phyloP scores from a whole-genome alignment of 495 filamentous ascomycete genomes.

The Aspergillus asperescens region DNA sequence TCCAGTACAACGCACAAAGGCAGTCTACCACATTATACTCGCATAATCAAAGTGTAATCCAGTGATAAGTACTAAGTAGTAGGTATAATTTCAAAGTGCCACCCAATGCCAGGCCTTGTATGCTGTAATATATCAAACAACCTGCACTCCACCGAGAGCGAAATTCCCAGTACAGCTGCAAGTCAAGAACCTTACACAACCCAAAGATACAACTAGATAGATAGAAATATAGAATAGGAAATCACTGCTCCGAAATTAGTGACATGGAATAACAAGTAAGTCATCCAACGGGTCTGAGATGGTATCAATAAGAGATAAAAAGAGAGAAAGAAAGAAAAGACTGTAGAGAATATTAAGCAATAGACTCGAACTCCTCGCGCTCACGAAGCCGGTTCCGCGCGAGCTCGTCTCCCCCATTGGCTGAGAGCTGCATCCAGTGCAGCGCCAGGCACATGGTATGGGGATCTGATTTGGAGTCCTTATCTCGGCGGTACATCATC shows the following conservation, averaged over 20 bases:
- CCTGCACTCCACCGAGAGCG: constrained; percentile 1
- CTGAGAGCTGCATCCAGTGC: constrained; percentile 96
- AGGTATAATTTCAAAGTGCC: constrained; percentile 11
- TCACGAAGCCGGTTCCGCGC: constrained; percentile 81
- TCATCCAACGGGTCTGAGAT: constrained; percentile 20
- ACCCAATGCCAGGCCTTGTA: constrained; percentile 18
- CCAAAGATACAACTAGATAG: constrained; percentile 6
- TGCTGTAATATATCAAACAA: constrained; percentile 19
- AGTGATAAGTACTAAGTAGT: too few species aligned
- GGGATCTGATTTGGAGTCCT: constrained; percentile 64
- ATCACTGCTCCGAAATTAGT: constrained; percentile 18
- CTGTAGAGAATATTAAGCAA: constrained; percentile 32
- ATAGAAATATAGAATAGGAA: constrained; percentile 1
- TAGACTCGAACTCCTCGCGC: constrained; percentile 55
- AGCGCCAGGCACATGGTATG: constrained; percentile 92
- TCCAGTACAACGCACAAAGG: too few species aligned
- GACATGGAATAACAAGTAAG: constrained; percentile 8
- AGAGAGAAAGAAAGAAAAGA: constrained; percentile 9
- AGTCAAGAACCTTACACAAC: constrained; percentile 4
- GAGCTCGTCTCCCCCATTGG: constrained; percentile 78
- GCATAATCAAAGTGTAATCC: background rate
- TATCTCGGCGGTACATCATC: constrained; percentile 60
- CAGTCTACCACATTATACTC: background rate
- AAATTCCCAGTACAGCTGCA: constrained; percentile 9
- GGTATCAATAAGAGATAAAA: constrained; percentile 15